Evolutionary conservation across 139 green algal genomes (phyloP).

Genomic region (Closterium sp.): DNA sequence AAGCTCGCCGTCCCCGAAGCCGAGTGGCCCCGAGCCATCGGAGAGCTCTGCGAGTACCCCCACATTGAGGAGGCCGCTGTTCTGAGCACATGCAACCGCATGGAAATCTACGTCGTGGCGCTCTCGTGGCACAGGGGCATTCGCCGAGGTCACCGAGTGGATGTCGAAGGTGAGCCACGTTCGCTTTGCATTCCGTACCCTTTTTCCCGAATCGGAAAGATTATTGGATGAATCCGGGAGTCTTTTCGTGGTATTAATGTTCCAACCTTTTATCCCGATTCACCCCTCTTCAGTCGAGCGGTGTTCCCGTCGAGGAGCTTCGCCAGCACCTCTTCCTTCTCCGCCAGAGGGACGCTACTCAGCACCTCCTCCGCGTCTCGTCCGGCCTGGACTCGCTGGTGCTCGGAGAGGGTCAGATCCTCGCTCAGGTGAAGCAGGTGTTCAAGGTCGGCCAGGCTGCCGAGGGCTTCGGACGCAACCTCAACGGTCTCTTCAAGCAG

Average conservation of each 20-base stretch:
- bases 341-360: slow-evolving; percentile 90
- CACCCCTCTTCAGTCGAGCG: slow-evolving; percentile 59
- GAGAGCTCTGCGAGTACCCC: slow-evolving; percentile 86
- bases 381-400: slow-evolving; percentile 96
- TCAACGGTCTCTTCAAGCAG: slow-evolving; percentile 99
- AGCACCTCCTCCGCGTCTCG: slow-evolving; percentile 90
- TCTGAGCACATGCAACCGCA: slow-evolving; percentile 97
- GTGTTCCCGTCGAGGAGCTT: slow-evolving; percentile 89
- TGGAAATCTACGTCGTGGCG: slow-evolving; percentile 97
- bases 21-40: slow-evolving; percentile 91
- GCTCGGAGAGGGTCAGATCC: slow-evolving; percentile 98
- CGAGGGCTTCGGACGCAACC: slow-evolving; percentile 90
- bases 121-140: slow-evolving; percentile 91
- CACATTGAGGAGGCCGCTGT: slow-evolving; percentile 98
- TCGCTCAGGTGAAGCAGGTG: slow-evolving; percentile 91
- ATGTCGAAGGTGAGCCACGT: slow-evolving; percentile 67
- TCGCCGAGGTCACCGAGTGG: slow-evolving; percentile 96
- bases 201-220: too few species aligned
- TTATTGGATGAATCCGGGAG: too few species aligned
- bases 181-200: too few species aligned
- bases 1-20: slow-evolving; percentile 93
- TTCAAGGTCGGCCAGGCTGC: slow-evolving; percentile 87
- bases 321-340: slow-evolving; percentile 94
- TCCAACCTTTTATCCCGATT: neutral
- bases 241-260: too few species aligned